These are phyloP conservation scores for Thielaviopsis populi DNA, from an alignment of 2,329 filamentous ascomycete genomes.

Conservation along the genomic window DNA sequence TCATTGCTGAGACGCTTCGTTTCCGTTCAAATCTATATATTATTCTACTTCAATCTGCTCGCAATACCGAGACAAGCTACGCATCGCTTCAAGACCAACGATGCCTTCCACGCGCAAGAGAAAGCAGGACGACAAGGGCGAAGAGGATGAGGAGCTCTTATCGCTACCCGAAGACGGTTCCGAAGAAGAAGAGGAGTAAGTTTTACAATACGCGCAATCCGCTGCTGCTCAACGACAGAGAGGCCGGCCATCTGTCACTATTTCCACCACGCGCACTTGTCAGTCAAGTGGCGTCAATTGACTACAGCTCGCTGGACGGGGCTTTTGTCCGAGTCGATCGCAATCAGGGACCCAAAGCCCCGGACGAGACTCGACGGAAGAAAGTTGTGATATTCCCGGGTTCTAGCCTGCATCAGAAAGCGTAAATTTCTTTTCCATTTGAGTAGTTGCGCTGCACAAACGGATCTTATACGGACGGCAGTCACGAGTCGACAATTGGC, in stretches of 20 bases:
- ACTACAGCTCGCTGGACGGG: too few relatives aligned
- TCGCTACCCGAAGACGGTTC: conserved; percentile 38
- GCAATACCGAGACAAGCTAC: background rate
- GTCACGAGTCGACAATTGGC: background rate
- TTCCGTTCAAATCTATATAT: background rate
- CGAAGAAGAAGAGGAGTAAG: conserved; percentile 39
- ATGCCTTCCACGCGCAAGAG: conserved; percentile 36
- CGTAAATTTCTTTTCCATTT: too few relatives aligned
- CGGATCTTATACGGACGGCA: background rate
- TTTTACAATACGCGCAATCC: conserved; percentile 8
- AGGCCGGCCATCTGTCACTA: background rate
- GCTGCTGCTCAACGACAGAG: too few relatives aligned
- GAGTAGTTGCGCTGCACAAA: too few relatives aligned
- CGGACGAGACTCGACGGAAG: too few relatives aligned
- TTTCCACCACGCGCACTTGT: background rate
- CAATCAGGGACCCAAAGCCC: too few relatives aligned
- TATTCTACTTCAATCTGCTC: background rate
- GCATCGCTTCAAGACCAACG: background rate
- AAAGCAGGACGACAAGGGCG: conserved; percentile 34
- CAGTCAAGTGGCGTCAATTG: too few relatives aligned
- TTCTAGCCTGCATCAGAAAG: too few relatives aligned
- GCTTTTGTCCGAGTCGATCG: too few relatives aligned
- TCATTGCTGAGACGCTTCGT: background rate
- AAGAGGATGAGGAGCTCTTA: conserved; percentile 34
- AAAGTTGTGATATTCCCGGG: too few relatives aligned